These are phyloP conservation scores for Quercus cerris DNA, from an alignment of 306 rosid genomes.

Conservation along the genomic window DNA sequence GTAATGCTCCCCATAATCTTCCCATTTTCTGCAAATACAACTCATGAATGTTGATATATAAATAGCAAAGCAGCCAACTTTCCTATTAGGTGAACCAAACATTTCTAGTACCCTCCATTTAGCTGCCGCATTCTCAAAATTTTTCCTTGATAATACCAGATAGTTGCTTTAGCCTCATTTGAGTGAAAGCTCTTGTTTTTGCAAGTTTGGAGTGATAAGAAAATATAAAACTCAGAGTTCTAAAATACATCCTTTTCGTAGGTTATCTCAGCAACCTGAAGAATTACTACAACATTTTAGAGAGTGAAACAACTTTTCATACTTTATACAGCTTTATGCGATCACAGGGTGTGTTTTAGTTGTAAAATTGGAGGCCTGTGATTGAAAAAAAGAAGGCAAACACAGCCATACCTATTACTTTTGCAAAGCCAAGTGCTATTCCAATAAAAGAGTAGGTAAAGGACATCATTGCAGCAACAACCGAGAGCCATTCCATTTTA, in stretches of 20 bases:
- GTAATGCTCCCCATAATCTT: constrained; percentile 58
- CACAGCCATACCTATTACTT: constrained; percentile 48
- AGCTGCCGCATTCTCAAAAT: neutral
- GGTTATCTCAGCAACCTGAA: neutral
- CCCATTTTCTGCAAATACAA: constrained; percentile 61
- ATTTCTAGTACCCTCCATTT: neutral
- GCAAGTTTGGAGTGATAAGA: neutral
- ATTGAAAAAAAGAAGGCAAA: neutral
- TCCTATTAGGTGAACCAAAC: neutral
- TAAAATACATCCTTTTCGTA: neutral
- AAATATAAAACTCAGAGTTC: neutral
- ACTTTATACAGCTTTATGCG: too few species aligned
- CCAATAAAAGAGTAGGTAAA: constrained; percentile 68
- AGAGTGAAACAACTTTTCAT: neutral
- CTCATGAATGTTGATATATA: neutral
- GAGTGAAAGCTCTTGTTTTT: neutral
- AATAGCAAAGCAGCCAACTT: neutral
- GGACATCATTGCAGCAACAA: constrained; percentile 75
- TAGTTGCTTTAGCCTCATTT: neutral
- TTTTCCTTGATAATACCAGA: neutral
- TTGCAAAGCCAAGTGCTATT: constrained; percentile 62
- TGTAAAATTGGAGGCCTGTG: neutral
- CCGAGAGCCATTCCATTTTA: constrained; percentile 70
- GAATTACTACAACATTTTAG: neutral
- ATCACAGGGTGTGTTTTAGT: neutral